A percentile compares a stretch with the other conserved stretches of the same genome.
Evolutionary conservation across 2,329 filamentous ascomycete genomes (phyloP).

Genomic region (Chaetomiaceae sp.): DNA sequence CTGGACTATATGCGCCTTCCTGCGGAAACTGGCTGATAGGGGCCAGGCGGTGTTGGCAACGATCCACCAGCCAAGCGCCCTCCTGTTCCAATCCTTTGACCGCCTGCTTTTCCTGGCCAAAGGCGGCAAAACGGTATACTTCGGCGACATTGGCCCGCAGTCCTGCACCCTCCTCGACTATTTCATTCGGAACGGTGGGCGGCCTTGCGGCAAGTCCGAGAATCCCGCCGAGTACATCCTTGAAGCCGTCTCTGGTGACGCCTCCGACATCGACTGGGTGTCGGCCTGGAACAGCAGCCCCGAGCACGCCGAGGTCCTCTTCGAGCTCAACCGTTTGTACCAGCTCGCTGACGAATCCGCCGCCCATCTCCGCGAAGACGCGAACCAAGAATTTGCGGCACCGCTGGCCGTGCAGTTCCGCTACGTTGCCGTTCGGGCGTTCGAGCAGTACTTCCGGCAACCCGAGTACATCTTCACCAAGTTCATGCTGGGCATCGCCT

Average conservation of each 20-base stretch:
- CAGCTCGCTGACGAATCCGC: neutral
- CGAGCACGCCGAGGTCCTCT: neutral
- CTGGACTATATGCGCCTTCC: neutral
- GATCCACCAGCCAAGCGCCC: no score
- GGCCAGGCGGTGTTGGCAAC: no score
- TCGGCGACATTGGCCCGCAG: no score
- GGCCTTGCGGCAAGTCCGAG: neutral
- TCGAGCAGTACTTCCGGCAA: neutral
- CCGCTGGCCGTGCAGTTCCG: no score
- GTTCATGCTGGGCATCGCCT: neutral
- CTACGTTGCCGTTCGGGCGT: neutral
- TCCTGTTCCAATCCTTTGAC: no score
- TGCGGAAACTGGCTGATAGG: no score
- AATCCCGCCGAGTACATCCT: neutral
- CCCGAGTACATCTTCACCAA: neutral
- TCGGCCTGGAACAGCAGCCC: neutral
- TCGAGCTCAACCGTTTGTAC: neutral
- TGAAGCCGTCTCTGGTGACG: neutral
- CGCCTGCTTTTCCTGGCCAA: no score
- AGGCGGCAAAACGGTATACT: no score
- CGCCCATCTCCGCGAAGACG: neutral
- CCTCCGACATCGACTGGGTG: neutral
- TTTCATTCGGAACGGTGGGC: neutral
- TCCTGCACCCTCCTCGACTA: neutral
- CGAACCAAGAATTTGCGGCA: neutral